phyloP scores from a whole-genome alignment of 352 stramenopile genomes.

The Phytopythium aichiense region DNA sequence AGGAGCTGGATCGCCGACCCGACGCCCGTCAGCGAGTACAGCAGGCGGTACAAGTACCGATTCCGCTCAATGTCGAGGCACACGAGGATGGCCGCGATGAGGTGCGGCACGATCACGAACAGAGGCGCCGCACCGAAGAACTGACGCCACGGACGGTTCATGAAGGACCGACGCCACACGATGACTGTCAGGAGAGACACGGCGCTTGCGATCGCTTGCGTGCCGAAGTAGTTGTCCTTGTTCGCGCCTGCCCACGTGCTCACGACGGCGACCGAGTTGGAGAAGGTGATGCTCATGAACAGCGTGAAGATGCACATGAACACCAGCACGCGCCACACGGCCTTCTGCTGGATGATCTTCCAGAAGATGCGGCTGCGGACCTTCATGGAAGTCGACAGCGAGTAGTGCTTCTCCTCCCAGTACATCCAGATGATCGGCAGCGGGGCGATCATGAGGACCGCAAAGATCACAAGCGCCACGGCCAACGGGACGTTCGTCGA shows the following conservation, averaged over 20 bases:
- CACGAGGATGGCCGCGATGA: conserved; percentile 20
- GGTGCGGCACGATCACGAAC: conserved; percentile 24
- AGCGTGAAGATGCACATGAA: conserved; percentile 45
- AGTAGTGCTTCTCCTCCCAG: conserved; percentile 46
- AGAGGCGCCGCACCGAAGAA: conserved; percentile 25
- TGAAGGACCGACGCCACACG: conserved; percentile 34
- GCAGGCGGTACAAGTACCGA: conserved; percentile 22
- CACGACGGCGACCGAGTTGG: conserved; percentile 16
- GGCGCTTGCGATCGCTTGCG: conserved; percentile 18
- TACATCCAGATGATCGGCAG: conserved; percentile 30
- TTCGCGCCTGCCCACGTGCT: conserved; percentile 21
- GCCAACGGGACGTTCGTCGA: conserved; percentile 10
- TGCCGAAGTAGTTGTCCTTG: conserved; percentile 19
- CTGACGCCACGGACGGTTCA: conserved; percentile 34
- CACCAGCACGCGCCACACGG: conserved; percentile 34
- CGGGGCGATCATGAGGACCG: conserved; percentile 21
- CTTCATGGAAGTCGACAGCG: conserved; percentile 33
- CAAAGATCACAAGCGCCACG: conserved; percentile 23
- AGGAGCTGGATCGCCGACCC: conserved; percentile 18
- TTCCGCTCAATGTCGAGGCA: conserved; percentile 26
- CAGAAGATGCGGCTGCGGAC: conserved; percentile 34
- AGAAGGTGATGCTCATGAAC: conserved; percentile 34
- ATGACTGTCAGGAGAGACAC: conserved; percentile 18
- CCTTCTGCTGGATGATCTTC: conserved; percentile 55
- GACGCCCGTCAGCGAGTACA: conserved; percentile 21